A percentile compares a stretch with the other conserved stretches of the same genome.
Evolutionary conservation across 1,139 yeast species (phyloP).

Genomic region (Yamadazyma jaroonii): DNA sequence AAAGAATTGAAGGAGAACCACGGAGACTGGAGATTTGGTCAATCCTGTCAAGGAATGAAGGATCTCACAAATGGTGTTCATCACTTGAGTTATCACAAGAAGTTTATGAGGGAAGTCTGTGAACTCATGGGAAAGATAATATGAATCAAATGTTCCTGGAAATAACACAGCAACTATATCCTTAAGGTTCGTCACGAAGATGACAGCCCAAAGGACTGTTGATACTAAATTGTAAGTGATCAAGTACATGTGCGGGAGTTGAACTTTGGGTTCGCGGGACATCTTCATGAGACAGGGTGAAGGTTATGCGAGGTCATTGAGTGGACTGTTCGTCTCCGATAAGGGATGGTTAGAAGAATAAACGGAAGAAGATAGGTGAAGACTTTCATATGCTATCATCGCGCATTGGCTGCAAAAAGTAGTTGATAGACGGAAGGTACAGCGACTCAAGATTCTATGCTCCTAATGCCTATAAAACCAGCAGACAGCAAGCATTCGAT

Average conservation of each 20-base stretch:
- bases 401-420: no score
- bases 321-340: no score
- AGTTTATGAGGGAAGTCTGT: slow-evolving; percentile 27
- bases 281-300: no score
- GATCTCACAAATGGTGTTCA: slow-evolving; percentile 31
- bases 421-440: no score
- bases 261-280: no score
- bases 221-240: slow-evolving; percentile 60
- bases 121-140: neutral
- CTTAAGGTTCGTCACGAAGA: neutral
- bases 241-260: slow-evolving; percentile 13
- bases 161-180: neutral
- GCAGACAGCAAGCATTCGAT: no score
- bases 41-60: slow-evolving; percentile 24
- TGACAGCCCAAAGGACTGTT: slow-evolving; percentile 56
- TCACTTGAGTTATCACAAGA: slow-evolving; percentile 25
- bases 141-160: neutral
- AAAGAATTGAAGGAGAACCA: slow-evolving; percentile 30
- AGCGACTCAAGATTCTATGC: no score
- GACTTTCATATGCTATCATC: no score
- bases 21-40: slow-evolving; percentile 28
- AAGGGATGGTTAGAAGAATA: no score
- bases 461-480: no score
- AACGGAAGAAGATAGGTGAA: no score
- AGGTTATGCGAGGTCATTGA: no score